A percentile compares a stretch with the other conserved stretches of the same genome.
phyloP scores from a whole-genome alignment of 371 early-diverging fungal species.

The Mucor plumbeus region DNA sequence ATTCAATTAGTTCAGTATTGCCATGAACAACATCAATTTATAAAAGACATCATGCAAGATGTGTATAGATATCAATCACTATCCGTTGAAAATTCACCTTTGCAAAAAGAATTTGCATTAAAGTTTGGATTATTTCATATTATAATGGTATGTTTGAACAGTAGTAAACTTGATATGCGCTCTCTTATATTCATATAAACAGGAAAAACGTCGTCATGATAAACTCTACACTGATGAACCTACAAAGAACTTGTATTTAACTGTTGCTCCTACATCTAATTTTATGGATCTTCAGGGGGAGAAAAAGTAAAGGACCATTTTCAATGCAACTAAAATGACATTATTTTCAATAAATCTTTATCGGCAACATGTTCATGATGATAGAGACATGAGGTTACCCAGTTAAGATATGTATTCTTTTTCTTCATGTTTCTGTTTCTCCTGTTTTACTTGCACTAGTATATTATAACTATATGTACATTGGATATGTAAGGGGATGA shows the following conservation, averaged over 20 bases:
- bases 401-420: background rate
- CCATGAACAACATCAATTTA: slow-evolving; percentile 23
- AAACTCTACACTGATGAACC: background rate
- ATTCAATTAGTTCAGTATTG: slow-evolving; percentile 1
- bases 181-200: background rate
- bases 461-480: background rate
- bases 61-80: slow-evolving; percentile 11
- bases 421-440: background rate
- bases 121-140: slow-evolving; percentile 41
- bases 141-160: slow-evolving; percentile 27
- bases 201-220: background rate
- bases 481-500: slow-evolving; percentile 5
- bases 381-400: background rate
- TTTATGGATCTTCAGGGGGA: slow-evolving; percentile 11
- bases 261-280: slow-evolving; percentile 11
- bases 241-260: background rate
- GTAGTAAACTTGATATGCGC: background rate
- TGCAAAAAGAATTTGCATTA: slow-evolving; percentile 39
- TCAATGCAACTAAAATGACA: background rate
- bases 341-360: background rate
- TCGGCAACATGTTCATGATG: background rate
- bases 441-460: background rate
- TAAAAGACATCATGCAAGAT: slow-evolving; percentile 18
- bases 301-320: background rate
- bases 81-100: background rate